Evolutionary conservation across 495 filamentous ascomycete genomes (phyloP).

Genomic region (Platismatia glauca): DNA sequence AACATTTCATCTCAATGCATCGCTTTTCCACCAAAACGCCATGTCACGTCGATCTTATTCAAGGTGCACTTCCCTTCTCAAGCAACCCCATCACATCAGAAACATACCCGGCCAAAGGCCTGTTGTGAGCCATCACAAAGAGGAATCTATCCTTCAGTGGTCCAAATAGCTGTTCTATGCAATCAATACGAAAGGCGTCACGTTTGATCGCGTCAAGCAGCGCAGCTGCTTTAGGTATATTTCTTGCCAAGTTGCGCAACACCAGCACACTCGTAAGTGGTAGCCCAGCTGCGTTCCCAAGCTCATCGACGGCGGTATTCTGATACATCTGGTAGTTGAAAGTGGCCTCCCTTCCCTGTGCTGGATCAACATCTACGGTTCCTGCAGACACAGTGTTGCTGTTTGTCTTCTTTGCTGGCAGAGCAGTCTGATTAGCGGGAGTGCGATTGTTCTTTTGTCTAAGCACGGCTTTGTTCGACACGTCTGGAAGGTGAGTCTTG

Average conservation of each 20-base stretch:
- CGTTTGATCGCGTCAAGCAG: conserved; percentile 11
- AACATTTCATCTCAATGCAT: background rate
- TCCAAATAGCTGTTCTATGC: conserved; percentile 39
- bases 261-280: conserved; percentile 79
- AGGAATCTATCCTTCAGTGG: conserved; percentile 35
- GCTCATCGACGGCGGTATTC: conserved; percentile 73
- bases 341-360: conserved; percentile 35
- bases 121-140: conserved; percentile 40
- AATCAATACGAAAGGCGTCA: conserved; percentile 27
- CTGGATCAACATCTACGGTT: conserved; percentile 34
- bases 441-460: conserved; percentile 25
- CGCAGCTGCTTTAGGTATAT: conserved; percentile 41
- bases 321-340: conserved; percentile 40
- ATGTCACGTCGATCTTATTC: background rate
- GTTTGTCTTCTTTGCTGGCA: conserved; percentile 42
- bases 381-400: conserved; percentile 38
- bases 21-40: background rate
- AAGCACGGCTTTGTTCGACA: conserved; percentile 26
- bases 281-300: conserved; percentile 70
- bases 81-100: conserved; percentile 36
- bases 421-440: conserved; percentile 37
- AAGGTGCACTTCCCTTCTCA: conserved; percentile 21
- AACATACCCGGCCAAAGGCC: conserved; percentile 37
- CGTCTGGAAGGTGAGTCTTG: conserved; percentile 54
- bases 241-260: conserved; percentile 77